These are phyloP conservation scores for Aureobasidium sp. DNA, from an alignment of 2,329 filamentous ascomycete species.

Conservation along the genomic window DNA sequence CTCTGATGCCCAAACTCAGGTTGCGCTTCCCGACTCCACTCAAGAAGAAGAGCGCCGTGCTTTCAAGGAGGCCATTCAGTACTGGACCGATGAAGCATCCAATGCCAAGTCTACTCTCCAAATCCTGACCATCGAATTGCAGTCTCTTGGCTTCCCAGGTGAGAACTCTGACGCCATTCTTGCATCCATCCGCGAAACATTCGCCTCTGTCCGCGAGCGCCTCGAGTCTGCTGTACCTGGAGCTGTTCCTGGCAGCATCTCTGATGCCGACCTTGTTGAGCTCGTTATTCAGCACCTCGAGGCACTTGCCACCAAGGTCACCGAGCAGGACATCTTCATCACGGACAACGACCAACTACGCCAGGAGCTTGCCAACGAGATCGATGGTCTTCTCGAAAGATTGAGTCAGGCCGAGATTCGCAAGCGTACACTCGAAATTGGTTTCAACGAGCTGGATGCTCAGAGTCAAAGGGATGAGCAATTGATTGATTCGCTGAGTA, in stretches of 20 bases:
- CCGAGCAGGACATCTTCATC: conserved; percentile 24
- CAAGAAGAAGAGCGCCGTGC: conserved; percentile 26
- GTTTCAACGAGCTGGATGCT: conserved; percentile 32
- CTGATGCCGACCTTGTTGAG: conserved; percentile 34
- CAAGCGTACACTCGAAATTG: conserved; percentile 31
- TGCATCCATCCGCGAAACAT: conserved; percentile 35
- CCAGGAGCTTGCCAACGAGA: conserved; percentile 32
- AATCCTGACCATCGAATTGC: conserved; percentile 38
- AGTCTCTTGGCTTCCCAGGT: conserved; percentile 35
- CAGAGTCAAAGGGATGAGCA: conserved; percentile 33
- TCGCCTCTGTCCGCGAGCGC: conserved; percentile 33
- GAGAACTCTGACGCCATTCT: conserved; percentile 31
- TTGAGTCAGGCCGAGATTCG: conserved; percentile 31
- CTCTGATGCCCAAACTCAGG: conserved; percentile 15
- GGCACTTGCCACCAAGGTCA: conserved; percentile 18
- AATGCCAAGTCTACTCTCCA: conserved; percentile 35
- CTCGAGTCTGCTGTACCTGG: conserved; percentile 37
- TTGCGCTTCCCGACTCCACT: conserved; percentile 18
- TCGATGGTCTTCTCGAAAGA: conserved; percentile 30
- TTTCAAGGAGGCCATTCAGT: conserved; percentile 36
- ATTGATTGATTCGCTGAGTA: conserved; percentile 30
- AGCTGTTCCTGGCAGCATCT: conserved; percentile 30
- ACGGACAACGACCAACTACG: conserved; percentile 31
- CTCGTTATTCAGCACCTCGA: conserved; percentile 35
- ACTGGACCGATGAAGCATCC: conserved; percentile 32